phyloP scores from a whole-genome alignment of 1,284 basidiomycete species.

The Trametes hirsuta region DNA sequence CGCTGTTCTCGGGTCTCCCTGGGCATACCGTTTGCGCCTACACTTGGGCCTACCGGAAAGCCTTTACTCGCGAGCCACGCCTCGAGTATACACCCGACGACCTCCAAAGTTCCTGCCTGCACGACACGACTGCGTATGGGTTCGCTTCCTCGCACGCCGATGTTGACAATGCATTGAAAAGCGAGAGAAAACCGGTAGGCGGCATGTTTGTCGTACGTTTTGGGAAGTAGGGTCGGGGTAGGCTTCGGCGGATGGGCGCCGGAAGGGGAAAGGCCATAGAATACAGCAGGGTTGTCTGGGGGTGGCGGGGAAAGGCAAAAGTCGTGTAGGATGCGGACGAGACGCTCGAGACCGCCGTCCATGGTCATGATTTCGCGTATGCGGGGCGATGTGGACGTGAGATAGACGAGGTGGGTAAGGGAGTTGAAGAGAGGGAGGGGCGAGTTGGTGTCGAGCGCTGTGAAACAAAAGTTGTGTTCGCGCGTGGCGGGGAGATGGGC shows the following conservation, averaged over 20 bases:
- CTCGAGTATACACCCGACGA: constrained; percentile 94
- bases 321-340: constrained; percentile 91
- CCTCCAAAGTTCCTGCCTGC: constrained; percentile 93
- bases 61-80: constrained; percentile 88
- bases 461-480: constrained; percentile 8
- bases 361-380: constrained; percentile 98
- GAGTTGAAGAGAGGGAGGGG: constrained; percentile 95
- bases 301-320: constrained; percentile 80
- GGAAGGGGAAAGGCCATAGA: constrained; percentile 75
- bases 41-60: constrained; percentile 73
- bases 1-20: constrained; percentile 75
- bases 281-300: constrained; percentile 69
- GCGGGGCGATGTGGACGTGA: constrained; percentile 95
- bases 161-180: constrained; percentile 97
- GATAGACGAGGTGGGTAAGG: constrained; percentile 94
- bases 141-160: constrained; percentile 96
- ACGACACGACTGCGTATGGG: constrained; percentile 91
- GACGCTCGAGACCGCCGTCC: constrained; percentile 95
- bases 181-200: constrained; percentile 89
- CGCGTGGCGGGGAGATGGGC: constrained; percentile 10
- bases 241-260: constrained; percentile 55
- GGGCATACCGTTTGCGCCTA: constrained; percentile 62
- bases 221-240: constrained; percentile 64
- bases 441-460: constrained; percentile 93
- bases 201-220: constrained; percentile 78